Base-by-base conservation (phyloP, 2,329 filamentous ascomycete species). In the Chaetothyriales sp. region DNA sequence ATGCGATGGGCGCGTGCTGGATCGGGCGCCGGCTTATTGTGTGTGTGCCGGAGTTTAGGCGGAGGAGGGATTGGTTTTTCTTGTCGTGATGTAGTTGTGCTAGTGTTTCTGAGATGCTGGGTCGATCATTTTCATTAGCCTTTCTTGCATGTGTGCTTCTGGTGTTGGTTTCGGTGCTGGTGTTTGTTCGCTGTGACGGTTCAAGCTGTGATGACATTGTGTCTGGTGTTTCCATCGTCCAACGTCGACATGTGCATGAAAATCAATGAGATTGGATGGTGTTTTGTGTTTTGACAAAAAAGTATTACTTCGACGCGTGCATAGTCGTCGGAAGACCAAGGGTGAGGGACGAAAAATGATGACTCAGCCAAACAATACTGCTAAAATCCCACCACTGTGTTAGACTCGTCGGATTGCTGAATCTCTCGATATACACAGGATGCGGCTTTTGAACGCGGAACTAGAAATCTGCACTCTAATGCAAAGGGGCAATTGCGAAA, bases 21-120 rank as follows among this genome's bases (percentile, higher is more conserved):
- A 82, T 74, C 0, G 79, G 78, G 0, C 79, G 74, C 63, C 78
- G 79, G 56, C 70, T 62, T 48, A 81, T 65, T 53, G 65, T 69
- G 33, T 40, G 33, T 5, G 33, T 40, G 33, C 10, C 10, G 13
- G 72, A 69, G 57, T 75, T 58, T 4, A 61, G 50, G 3, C 53
- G 52, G 19, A 50, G 44, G 18, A 60, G 43, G 13, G 49, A 18
- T 40, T 58, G 49, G 46, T 60, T 61, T 47, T 58, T 58, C 50
- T 56, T 59, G 44, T 57, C 54, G 37, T 60, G 56, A 19, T 50
- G 49, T 28, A 61, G 50, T 6, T 54, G 50, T 18, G 50, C 46
- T 3, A 61, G 54, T 47, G 58, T 51, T 25, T 48, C 48, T 15
- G 54, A 49, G 29, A 59, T 45, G 43, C 56, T 47, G 45, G 18